A percentile compares a stretch with the other conserved stretches of the same genome.
Evolutionary conservation across 2,329 filamentous ascomycete species (phyloP).

Genomic region (Ophiognomonia clavigignenti-juglandacearum): DNA sequence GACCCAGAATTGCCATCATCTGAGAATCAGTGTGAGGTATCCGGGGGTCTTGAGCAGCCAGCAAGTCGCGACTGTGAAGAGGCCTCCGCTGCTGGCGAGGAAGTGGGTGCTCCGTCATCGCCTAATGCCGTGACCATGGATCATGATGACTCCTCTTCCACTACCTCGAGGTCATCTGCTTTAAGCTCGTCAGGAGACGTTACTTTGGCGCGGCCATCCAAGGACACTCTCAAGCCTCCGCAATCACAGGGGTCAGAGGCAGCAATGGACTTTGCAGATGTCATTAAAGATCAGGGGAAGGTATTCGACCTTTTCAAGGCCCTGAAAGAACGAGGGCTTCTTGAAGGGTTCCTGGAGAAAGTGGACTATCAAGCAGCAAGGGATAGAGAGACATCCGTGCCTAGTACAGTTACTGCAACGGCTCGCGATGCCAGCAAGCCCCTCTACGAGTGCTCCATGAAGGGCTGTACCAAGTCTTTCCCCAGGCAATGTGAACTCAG

Average conservation of each 20-base stretch:
- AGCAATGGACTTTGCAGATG: neutral
- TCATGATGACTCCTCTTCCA: neutral
- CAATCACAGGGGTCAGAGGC: neutral
- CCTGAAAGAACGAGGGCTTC: constrained; percentile 24
- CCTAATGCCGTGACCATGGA: neutral
- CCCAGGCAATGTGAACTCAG: constrained; percentile 51
- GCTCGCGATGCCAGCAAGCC: neutral
- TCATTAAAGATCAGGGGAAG: constrained; percentile 1
- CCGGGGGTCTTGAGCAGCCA: neutral
- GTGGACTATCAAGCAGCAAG: constrained; percentile 20
- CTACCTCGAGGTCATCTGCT: neutral
- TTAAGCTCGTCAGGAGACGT: neutral
- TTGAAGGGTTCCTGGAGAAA: constrained; percentile 27
- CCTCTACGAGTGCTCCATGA: no score
- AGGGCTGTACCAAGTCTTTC: constrained; percentile 42
- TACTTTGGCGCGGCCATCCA: neutral
- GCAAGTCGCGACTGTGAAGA: neutral
- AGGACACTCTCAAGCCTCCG: neutral
- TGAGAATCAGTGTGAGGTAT: neutral
- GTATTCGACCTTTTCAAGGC: constrained; percentile 14
- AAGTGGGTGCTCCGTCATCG: neutral
- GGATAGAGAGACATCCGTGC: constrained; percentile 7
- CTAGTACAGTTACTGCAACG: constrained; percentile 17
- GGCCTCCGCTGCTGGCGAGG: neutral
- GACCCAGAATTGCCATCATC: neutral